Percentiles rank a stretch among this genome's conserved stretches.
Evolutionary conservation across 441 rosid genomes (phyloP).

Genomic region (Populus hybrid): DNA sequence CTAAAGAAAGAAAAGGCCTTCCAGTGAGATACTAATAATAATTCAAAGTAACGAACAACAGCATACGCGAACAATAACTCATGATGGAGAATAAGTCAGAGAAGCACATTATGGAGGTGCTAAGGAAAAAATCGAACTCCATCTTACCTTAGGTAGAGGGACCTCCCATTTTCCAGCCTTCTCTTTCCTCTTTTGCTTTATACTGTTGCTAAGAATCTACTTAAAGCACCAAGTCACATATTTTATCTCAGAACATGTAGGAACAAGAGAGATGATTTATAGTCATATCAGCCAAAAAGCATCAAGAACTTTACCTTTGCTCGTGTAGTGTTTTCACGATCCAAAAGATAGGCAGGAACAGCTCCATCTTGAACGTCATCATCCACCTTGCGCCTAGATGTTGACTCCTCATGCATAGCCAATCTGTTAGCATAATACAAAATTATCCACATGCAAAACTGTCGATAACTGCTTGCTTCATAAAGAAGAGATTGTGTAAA

Average conservation of each 20-base stretch:
- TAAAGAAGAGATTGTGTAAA: neutral
- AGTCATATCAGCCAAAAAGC: neutral
- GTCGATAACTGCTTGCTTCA: neutral
- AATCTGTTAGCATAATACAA: conserved; percentile 38
- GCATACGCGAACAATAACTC: neutral
- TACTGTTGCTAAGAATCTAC: conserved; percentile 86
- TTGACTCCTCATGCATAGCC: conserved; percentile 86
- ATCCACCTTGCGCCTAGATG: conserved; percentile 78
- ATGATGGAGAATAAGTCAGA: neutral
- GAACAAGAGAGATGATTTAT: neutral
- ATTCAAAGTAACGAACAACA: neutral
- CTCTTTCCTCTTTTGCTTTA: conserved; percentile 96
- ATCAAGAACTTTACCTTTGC: conserved; percentile 37
- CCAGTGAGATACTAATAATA: neutral
- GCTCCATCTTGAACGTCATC: conserved; percentile 88
- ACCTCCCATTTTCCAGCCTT: conserved; percentile 99
- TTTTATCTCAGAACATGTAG: neutral
- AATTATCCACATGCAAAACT: neutral
- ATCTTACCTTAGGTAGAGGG: conserved; percentile 80
- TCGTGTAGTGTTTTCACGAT: too few relatives aligned
- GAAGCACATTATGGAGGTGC: neutral
- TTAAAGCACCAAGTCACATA: conserved; percentile 11
- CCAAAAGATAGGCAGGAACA: conserved; percentile 89
- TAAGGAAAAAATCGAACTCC: neutral
- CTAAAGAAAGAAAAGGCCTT: conserved; percentile 32